Evolutionary conservation across 2,329 filamentous ascomycete genomes (phyloP), one percentile per base, ranked within the genome.

Genomic region (Sporothrix sp.): DNA sequence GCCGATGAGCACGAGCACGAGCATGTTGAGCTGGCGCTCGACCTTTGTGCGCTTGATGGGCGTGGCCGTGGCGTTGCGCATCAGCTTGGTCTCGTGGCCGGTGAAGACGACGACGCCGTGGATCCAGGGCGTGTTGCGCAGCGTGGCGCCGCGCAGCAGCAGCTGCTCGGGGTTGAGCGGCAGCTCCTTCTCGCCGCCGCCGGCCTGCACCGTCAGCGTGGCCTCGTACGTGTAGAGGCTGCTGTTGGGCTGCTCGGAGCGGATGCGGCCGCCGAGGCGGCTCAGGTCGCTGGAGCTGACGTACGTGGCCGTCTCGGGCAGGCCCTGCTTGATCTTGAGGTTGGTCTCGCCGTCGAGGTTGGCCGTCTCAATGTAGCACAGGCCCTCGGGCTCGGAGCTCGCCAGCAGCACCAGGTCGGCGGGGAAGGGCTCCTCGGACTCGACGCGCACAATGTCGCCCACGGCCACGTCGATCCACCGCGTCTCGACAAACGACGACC

Each of bases 281-380:
- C 88, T 87, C 55, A 98, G 72, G 60, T 97, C 91, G 56, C 78
- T 82, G 16, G 89, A 81, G 62, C 87, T 95, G 53, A 98, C 89
- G 63, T 96, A 75, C 54, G 85, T 76, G 13, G 85, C 82, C 0
- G 93, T 98, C 71, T 98, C 93, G 0, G 93, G 91, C 49, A 96
- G 82, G 2, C 83, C 91, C 70, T 98, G 93, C 71, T 98, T 98
- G 71, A 98, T 95, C 70, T 98, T 98, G 59, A 98, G 71, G 64
- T 98, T 98, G 18, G 93, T 98, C 69, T 98, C 93, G 59, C 93
- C 93, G 61, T 98, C 93, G 52, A 98, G 73, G 64, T 98, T 98
- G 21, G 93, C 91, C 2, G 93, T 98, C 70, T 98, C 93, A 63
- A 98, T 97, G 65, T 98, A 98, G 69, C 93, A 98, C 51, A 98